Conservation (phyloP, 768 basidiomycete species). For the Mycena filopes region DNA sequence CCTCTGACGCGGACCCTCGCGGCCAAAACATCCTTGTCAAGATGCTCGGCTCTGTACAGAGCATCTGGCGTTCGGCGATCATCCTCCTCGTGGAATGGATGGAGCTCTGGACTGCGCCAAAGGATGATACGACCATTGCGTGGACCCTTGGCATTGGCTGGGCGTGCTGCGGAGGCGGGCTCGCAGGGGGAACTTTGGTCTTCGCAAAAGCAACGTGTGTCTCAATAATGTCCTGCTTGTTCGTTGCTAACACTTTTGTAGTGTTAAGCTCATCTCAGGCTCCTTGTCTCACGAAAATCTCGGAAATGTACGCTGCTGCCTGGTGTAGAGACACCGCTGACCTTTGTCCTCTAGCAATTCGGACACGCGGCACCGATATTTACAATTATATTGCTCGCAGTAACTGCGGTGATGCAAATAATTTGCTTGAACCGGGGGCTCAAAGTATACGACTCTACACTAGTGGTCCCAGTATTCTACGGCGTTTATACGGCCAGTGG, state of each 20-base stretch:
- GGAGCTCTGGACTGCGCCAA: slow-evolving; percentile 80
- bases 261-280: slow-evolving; percentile 84
- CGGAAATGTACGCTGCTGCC: slow-evolving; percentile 56
- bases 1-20: slow-evolving; percentile 16
- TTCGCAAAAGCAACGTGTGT: slow-evolving; percentile 79
- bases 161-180: slow-evolving; percentile 92
- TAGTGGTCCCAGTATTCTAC: slow-evolving; percentile 96
- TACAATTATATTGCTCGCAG: slow-evolving; percentile 70
- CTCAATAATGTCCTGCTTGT: background rate
- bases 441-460: slow-evolving; percentile 89
- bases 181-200: slow-evolving; percentile 90
- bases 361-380: slow-evolving; percentile 85
- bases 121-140: slow-evolving; percentile 85
- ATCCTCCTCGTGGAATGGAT: slow-evolving; percentile 67
- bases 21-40: slow-evolving; percentile 19
- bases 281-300: slow-evolving; percentile 82
- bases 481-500: slow-evolving; percentile 90
- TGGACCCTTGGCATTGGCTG: slow-evolving; percentile 95
- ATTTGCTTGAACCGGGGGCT: slow-evolving; percentile 91
- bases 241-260: slow-evolving; percentile 40
- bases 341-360: slow-evolving; percentile 58
- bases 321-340: no score
- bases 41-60: slow-evolving; percentile 45
- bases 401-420: slow-evolving; percentile 90
- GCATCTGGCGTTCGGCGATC: slow-evolving; percentile 59